Base-by-base conservation (phyloP, 306 rosid genomes). In the Quercus glauca region DNA sequence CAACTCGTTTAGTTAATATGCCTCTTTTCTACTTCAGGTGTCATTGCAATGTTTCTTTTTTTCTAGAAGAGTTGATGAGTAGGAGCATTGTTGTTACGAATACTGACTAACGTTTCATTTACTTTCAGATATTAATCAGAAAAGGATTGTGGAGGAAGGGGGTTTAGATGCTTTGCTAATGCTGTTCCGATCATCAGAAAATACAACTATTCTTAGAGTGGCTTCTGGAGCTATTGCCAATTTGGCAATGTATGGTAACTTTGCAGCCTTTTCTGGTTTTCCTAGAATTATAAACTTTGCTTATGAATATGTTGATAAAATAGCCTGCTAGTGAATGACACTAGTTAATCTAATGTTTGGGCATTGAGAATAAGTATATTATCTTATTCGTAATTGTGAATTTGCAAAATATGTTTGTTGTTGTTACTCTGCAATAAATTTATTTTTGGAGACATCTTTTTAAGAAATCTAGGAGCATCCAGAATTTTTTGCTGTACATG, bases 151-250 rank as follows among this genome's bases (percentile, higher is more conserved):
- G 56, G 92, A 90, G 77, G 90, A 90, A 83, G 92, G 94, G 1
- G 94, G 92, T 57, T 82, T 88, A 77, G 92, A 88, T 78, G 86
- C 89, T 83, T 81, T 90, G 85, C 89, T 90, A 69, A 55, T 58
- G 82, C 82, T 90, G 70, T 80, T 90, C 81, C 82, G 69, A 74
- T 83, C 90, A 77, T 88, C 92, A 5, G 83, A 83, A 83, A 86
- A 85, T 77, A 55, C 85, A 80, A 90, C 90, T 60, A 88, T 90
- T 76, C 90, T 90, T 69, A 81, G 94, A 80, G 94, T 86, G 79
- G 88, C 91, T 79, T 90, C 92, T 18, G 94, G 94, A 58, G 94
- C 92, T 64, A 83, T 90, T 59, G 94, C 94, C 69, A 88, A 90
- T 86, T 83, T 90, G 85, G 94, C 94, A 53, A 90, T 90, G 94